A percentile compares a stretch with the other conserved stretches of the same genome.
Conservation (phyloP, 2,329 filamentous ascomycete species). For the Dothideomycetes sp. region DNA sequence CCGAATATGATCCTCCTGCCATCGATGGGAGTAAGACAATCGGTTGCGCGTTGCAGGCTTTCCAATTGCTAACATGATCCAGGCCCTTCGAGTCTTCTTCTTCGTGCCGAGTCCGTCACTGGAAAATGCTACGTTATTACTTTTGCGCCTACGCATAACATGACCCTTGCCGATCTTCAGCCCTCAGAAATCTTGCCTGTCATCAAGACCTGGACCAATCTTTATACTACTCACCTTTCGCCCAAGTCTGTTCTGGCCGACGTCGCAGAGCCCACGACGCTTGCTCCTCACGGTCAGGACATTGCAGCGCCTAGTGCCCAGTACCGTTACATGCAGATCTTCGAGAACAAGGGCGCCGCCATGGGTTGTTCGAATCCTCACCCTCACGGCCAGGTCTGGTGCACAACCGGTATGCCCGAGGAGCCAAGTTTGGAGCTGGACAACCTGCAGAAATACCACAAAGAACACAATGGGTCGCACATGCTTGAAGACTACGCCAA, state of each 20-base stretch:
- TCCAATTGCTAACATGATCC: background rate
- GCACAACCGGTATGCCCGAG: constrained; percentile 80
- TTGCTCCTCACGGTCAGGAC: constrained; percentile 38
- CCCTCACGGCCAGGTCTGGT: constrained; percentile 95
- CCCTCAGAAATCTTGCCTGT: constrained; percentile 69
- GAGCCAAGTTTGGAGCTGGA: constrained; percentile 73
- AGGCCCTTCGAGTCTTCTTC: constrained; percentile 66
- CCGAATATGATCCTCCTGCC: constrained; percentile 56
- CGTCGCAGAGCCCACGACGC: constrained; percentile 35
- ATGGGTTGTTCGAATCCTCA: constrained; percentile 99
- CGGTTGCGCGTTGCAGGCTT: background rate
- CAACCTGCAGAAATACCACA: constrained; percentile 69
- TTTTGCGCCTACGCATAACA: constrained; percentile 81
- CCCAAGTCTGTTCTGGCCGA: constrained; percentile 55
- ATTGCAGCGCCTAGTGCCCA: constrained; percentile 55
- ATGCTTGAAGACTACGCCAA: constrained; percentile 79
- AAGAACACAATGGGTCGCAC: constrained; percentile 62
- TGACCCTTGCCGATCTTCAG: constrained; percentile 85
- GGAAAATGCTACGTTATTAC: constrained; percentile 96
- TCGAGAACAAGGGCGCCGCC: constrained; percentile 94
- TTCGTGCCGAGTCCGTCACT: constrained; percentile 76
- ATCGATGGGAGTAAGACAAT: constrained; percentile 38
- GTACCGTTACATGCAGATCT: constrained; percentile 97
- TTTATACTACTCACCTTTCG: constrained; percentile 76
- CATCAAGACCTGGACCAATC: constrained; percentile 81